Base-by-base conservation (phyloP, 208 protist species). In the Novymonas esmeraldas region DNA sequence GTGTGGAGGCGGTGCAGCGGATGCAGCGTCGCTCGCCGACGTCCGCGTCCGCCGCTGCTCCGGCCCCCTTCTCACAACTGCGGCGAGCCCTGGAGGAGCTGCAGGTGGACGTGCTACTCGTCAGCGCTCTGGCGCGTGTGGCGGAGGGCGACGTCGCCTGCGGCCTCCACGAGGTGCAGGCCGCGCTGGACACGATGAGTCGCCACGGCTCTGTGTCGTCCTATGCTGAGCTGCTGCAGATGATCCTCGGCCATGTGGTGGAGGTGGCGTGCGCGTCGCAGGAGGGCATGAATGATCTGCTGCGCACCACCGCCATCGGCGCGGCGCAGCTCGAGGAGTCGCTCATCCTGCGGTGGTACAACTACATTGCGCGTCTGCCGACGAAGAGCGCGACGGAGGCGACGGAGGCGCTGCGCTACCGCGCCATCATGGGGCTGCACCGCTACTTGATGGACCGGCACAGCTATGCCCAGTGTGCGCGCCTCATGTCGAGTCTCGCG, bases 371-470 rank as follows among this genome's bases (percentile, higher is more conserved):
- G 18, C 74, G 84, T 18, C 57, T 93, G 42, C 70, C 81, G n/a
- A 87, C 76, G n/a, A 88, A 81, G 63, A 82, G 55, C 36, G 76
- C 81, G 10, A 78, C 78, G 3, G 65, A 58, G 29, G 65, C 74
- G 16, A 81, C 77, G 22, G 85, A 88, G 73, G 64, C 73, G n/a
- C 29, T 79, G 45, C 81, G 84, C 1, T 74, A 70, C 42, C 83
- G 80, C n/a, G 72, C 85, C 36, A 85, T 89, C 14, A 70, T 82
- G 42, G 87, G 85, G 5, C 80, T 96, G 28, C 80, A 92, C 63
- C 78, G 79, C 18, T 94, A 79, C 72, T 64, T 96, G 13, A 84
- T 91, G 79, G 73, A 70, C 48, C 90, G 79, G 41, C 87, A 92
- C 72, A 82, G 78, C 38, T 94, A 92, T 67, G 87, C 78, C 6